Conservation (phyloP, 139 green algal genomes). For the Pseudopediastrum boryanum region DNA sequence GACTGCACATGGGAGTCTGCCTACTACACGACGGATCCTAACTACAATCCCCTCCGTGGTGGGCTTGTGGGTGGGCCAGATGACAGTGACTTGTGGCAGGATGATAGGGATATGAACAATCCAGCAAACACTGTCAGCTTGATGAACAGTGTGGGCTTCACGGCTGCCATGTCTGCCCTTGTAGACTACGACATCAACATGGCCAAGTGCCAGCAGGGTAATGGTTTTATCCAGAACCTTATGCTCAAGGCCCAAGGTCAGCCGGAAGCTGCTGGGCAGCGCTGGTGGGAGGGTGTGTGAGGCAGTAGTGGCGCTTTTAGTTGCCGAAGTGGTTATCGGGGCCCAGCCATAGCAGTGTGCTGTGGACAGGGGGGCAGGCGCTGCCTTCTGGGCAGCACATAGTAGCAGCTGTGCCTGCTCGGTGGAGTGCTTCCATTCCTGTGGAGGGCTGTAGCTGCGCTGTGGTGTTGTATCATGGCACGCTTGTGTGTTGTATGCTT, state of each 20-base stretch:
- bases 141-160: slow-evolving; percentile 41
- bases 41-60: slow-evolving; percentile 40
- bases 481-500: no score
- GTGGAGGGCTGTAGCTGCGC: no score
- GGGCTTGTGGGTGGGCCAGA: slow-evolving; percentile 39
- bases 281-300: slow-evolving; percentile 44
- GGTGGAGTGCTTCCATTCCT: no score
- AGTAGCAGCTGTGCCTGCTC: no score
- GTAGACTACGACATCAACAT: slow-evolving; percentile 43
- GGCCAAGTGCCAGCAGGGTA: slow-evolving; percentile 48
- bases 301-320: no score
- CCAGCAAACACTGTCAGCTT: slow-evolving; percentile 32
- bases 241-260: slow-evolving; percentile 40
- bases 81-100: slow-evolving; percentile 33
- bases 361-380: no score
- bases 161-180: slow-evolving; percentile 30
- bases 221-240: slow-evolving; percentile 43
- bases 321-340: no score
- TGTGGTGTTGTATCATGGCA: no score
- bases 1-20: slow-evolving; percentile 47
- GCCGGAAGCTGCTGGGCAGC: slow-evolving; percentile 39
- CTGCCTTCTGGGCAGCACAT: no score
- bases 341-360: no score
- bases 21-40: slow-evolving; percentile 47
- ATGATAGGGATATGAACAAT: slow-evolving; percentile 49